These are phyloP conservation scores for Fagus crenata DNA, from an alignment of 306 rosid species.

Conservation along the genomic window DNA sequence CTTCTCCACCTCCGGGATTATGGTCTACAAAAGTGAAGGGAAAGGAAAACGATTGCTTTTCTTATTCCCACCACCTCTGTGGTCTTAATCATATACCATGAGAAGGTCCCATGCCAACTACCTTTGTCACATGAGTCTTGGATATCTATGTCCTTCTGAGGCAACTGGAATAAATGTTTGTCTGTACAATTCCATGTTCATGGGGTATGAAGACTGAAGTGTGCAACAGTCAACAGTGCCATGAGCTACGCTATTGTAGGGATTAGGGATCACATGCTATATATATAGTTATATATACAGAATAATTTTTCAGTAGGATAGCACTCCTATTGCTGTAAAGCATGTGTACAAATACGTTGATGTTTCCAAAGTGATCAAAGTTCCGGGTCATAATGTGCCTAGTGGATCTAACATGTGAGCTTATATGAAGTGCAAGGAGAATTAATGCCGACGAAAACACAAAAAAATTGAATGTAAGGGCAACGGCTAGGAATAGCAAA, in stretches of 20 bases:
- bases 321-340: not conserved
- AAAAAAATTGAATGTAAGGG: too few species aligned
- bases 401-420: too few species aligned
- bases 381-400: too few species aligned
- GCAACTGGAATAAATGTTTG: conserved; percentile 15
- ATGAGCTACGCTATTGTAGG: too few species aligned
- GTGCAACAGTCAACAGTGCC: not conserved
- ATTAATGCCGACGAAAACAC: too few species aligned
- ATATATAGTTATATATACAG: not conserved
- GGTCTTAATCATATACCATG: conserved; percentile 62
- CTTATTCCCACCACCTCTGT: conserved; percentile 39
- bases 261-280: not conserved
- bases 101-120: conserved; percentile 57
- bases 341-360: not conserved
- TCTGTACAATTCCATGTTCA: not conserved
- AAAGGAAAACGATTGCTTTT: conserved; percentile 24
- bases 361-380: not conserved
- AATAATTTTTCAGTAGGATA: too few species aligned
- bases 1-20: conserved; percentile 38
- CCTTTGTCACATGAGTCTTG: conserved; percentile 56
- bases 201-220: not conserved
- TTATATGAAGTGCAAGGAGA: too few species aligned
- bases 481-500: too few species aligned
- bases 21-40: conserved; percentile 40
- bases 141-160: conserved; percentile 41